Evolutionary conservation across 176 grass and related monocot species (phyloP).

Genomic region (Cocos nucifera): DNA sequence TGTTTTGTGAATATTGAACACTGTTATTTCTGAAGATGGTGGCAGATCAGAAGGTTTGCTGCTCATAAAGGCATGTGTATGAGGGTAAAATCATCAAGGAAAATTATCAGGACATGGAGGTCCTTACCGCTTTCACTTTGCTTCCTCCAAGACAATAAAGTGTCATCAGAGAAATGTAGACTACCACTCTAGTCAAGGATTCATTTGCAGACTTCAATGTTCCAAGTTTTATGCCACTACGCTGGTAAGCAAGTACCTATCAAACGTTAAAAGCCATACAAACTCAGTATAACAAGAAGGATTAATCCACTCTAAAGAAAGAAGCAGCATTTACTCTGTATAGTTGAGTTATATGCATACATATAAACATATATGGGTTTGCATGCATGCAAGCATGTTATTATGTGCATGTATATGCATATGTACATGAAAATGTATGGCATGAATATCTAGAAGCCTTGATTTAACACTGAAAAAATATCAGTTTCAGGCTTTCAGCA

Average conservation of each 20-base stretch:
- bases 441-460: too few relatives aligned
- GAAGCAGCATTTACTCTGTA: not conserved
- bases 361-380: too few relatives aligned
- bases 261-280: slow-evolving; percentile 17
- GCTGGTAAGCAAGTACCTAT: slow-evolving; percentile 73
- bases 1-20: too few relatives aligned
- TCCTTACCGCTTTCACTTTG: slow-evolving; percentile 86
- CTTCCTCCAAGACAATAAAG: slow-evolving; percentile 87
- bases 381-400: too few relatives aligned
- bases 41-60: too few relatives aligned
- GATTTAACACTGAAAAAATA: too few relatives aligned
- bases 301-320: not conserved
- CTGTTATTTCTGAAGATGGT: too few relatives aligned
- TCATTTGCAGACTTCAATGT: slow-evolving; percentile 90
- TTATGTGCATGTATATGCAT: too few relatives aligned
- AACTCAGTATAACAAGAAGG: slow-evolving; percentile 13
- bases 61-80: not conserved
- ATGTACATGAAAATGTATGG: too few relatives aligned
- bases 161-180: slow-evolving; percentile 81
- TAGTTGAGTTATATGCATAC: too few relatives aligned
- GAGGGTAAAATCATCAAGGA: not conserved
- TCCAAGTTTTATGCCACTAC: slow-evolving; percentile 79
- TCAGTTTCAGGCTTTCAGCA: too few relatives aligned
- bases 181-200: slow-evolving; percentile 77
- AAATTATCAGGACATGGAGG: not conserved